Evolutionary conservation across 345 rosid genomes (phyloP), one percentile per base, ranked within the genome.

Genomic region (Lepidium sativum): DNA sequence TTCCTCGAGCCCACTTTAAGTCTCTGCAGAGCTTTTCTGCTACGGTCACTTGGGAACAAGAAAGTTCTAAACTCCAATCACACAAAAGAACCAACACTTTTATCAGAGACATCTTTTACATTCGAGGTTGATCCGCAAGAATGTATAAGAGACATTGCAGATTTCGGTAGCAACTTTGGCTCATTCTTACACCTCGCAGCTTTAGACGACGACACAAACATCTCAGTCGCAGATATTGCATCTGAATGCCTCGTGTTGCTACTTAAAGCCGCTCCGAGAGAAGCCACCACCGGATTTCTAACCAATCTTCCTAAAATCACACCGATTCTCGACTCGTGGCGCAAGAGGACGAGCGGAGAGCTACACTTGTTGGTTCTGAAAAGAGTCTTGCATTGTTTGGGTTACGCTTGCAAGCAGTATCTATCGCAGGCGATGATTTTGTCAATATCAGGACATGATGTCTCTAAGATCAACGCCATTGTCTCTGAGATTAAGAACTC

Each of bases 1-100:
- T 94, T 90, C 75, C 85, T 94, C 0, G 96, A 94, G 63, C 97
- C 99, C 23, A 82, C 92, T 35, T 87, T 94, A 42, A 84, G 81
- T 64, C 79, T 94, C 56, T 88, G 92, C 63, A 82, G 82, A 69
- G 89, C 99, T 39, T 82, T 94, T 54, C 91, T 94, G 70, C 80
- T 82, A 7, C 76, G 79, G 18, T 86, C 97, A 6, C 73, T 85
- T 8, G 82, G 86, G 51, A 75, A 68, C 52, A 80, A 79, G 74
- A 80, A 75, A 70, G 84, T 80, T 59, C 75, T 74, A 37, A 58
- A 27, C 27, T 54, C 65, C 33, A 68, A 68, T 33, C 73, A 80
- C 81, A 60, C 67, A 7, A 80, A 82, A 60, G 88, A 84, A 51
- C 92, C 91, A 18, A 76, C 80, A n/a, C 91, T 85, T 47, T 64